Base-by-base conservation (phyloP, 225 moss, liverwort and hornwort genomes). In the Bryoerythrophyllum caledonicum region DNA sequence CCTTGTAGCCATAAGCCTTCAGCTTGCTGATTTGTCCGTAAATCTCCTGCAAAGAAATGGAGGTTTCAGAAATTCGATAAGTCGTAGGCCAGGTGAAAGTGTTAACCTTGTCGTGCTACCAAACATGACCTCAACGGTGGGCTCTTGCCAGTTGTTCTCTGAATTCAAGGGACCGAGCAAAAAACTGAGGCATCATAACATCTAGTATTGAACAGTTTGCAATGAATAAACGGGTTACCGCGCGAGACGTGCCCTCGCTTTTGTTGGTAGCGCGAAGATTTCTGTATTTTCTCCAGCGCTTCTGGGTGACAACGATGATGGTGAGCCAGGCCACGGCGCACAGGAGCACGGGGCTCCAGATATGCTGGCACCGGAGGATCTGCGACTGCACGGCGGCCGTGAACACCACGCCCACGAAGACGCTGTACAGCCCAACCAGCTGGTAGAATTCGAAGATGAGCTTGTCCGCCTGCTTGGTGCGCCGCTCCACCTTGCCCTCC, bases 351-450 rank as follows among this genome's bases (percentile, higher is more conserved):
- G 67, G 67, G 19, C 19, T 51, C 67, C 74, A 74, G 40, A 74
- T 8, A 2, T 74, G 74, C 26, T 40, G 40, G 64, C 74, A 64
- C 54, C 8, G 2, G 35, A 64, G 2, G 0, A 0, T 5, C 6
- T 10, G 0, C 12, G 64, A 54, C 40, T 74, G 74, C 54, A 74
- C 4, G 17, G 11, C 54, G 20, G 54, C 64, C 8, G 53, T 40
- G 74, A 63, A 74, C 15, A 74, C 74, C 51, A 74, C 64, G 3
- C 74, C 74, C 40, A 74, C 74, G 27, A 74, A 74, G 40, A 74
- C 64, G 13, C 53, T 54, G 40, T 74, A 74, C 27, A 74, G 40
- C 53, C 74, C 74, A 27, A 55, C 64, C 20, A 64, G n/a, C 64
- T 74, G 64, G 40, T 74, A 74, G 26, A 74, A 23, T 4, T 74